Conservation (phyloP, 2,329 filamentous ascomycete genomes). For the Claviceps arundinis region DNA sequence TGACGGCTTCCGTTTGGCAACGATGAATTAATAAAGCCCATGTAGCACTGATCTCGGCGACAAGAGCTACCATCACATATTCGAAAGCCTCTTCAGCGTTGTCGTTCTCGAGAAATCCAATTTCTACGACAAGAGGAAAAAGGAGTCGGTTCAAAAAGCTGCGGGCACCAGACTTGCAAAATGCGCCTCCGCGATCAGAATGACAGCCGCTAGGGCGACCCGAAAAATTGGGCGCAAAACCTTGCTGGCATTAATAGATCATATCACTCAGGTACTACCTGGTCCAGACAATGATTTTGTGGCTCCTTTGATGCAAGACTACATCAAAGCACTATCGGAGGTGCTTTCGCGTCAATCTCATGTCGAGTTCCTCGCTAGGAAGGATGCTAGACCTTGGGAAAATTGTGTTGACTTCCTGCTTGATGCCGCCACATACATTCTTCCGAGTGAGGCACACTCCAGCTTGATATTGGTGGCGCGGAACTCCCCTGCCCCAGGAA, state of each 20-base stretch:
- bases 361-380: conserved; percentile 59
- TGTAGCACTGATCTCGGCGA: conserved; percentile 43
- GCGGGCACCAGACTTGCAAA: conserved; percentile 47
- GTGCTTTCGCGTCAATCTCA: conserved; percentile 63
- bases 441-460: conserved; percentile 23
- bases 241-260: conserved; percentile 63
- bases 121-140: conserved; percentile 43
- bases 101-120: conserved; percentile 52
- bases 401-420: conserved; percentile 58
- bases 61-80: conserved; percentile 67
- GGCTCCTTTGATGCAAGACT: conserved; percentile 58
- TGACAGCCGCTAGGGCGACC: conserved; percentile 56
- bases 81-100: conserved; percentile 65
- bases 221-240: conserved; percentile 61
- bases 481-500: conserved; percentile 31
- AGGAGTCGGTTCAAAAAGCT: conserved; percentile 29
- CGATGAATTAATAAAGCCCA: neutral
- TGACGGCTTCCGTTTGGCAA: neutral
- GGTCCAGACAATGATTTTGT: conserved; percentile 48
- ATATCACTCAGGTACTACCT: conserved; percentile 64
- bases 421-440: conserved; percentile 39
- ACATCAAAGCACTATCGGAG: conserved; percentile 60
- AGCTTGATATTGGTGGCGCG: neutral
- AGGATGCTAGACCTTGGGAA: conserved; percentile 50
- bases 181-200: conserved; percentile 58